These are phyloP conservation scores for Senna siamea DNA, from an alignment of 306 rosid genomes.

Conservation along the genomic window DNA sequence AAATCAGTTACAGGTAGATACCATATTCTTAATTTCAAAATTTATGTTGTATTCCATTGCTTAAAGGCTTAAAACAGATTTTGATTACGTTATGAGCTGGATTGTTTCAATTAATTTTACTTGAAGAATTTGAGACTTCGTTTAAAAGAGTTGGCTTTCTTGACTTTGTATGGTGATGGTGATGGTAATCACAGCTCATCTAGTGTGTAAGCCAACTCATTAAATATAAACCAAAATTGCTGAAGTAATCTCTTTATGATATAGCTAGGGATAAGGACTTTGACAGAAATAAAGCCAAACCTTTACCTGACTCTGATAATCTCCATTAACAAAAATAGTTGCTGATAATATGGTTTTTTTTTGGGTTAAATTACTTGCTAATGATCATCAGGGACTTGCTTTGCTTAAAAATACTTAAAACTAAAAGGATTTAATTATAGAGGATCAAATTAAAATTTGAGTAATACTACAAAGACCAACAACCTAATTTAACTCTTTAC, in stretches of 20 bases:
- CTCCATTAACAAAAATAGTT: not conserved
- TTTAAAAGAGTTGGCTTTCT: slow-evolving; percentile 18
- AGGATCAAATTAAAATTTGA: not conserved
- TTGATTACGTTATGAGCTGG: slow-evolving; percentile 23
- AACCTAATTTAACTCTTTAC: not conserved
- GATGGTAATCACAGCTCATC: slow-evolving; percentile 22
- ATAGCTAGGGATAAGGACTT: slow-evolving; percentile 24
- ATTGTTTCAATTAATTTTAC: slow-evolving; percentile 29
- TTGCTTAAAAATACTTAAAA: not conserved
- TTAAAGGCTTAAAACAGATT: slow-evolving; percentile 24
- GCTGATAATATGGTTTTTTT: not conserved
- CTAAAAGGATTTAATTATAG: not conserved
- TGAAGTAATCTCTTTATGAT: not conserved
- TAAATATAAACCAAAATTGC: not conserved
- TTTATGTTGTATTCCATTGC: not conserved
- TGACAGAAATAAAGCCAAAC: slow-evolving; percentile 34
- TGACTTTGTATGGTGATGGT: slow-evolving; percentile 24
- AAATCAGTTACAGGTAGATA: slow-evolving; percentile 80
- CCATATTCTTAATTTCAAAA: not conserved
- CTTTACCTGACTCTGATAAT: not conserved
- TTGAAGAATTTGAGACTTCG: slow-evolving; percentile 25
- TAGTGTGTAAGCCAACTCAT: slow-evolving; percentile 13
- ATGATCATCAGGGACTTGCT: not conserved
- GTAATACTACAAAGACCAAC: not conserved
- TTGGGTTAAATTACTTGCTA: not conserved